Evolutionary conservation across 1,284 basidiomycete species (phyloP), one percentile per base, ranked within the genome.

Genomic region (Apiotrichum gracile): DNA sequence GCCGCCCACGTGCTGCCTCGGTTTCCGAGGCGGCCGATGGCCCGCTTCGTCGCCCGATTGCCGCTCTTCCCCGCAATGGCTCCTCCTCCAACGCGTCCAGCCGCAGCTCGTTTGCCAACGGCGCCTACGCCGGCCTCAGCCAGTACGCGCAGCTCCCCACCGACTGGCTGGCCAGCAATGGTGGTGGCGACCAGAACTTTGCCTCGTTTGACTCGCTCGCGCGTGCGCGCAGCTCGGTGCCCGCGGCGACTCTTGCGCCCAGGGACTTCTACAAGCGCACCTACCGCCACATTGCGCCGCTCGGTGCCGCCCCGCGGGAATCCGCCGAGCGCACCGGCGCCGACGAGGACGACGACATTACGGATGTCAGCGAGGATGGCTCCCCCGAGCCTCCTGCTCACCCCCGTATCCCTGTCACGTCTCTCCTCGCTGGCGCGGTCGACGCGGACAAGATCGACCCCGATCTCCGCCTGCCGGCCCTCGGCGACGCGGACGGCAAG

Each of bases 201-300:
- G 49, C 47, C 16, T 66, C 64, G 27, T 73, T 73, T 49, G 71
- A 73, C 55, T 67, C 69, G 21, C 63, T 73, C 9, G 57, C 50
- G 14, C 57, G 62, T 21, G 49, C 58, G 2, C 69, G 69, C 47
- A 27, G 55, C 9, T 45, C 61, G 2, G 51, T 65, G 7, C 62
- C 62, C 3, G 46, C 62, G 0, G 66, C 69, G 29, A 68, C 64
- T 2, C 58, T 69, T 37, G 67, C 65, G 3, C 64, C 63, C 2
- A 62, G 63, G 22, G 67, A 71, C 52, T 73, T 69, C 49, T 69
- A 72, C 66, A 69, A 70, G 58, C 72, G 70, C 61, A 69, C 67
- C 3, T 73, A 70, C 53, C 52, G 71, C 26, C 68, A 74, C 52
- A 67, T 75, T 29, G 65, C 68, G 17, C 71, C 72, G 0, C 66